phyloP scores from a whole-genome alignment of 73 alveolate species.

The Durusdinium trenchii region DNA sequence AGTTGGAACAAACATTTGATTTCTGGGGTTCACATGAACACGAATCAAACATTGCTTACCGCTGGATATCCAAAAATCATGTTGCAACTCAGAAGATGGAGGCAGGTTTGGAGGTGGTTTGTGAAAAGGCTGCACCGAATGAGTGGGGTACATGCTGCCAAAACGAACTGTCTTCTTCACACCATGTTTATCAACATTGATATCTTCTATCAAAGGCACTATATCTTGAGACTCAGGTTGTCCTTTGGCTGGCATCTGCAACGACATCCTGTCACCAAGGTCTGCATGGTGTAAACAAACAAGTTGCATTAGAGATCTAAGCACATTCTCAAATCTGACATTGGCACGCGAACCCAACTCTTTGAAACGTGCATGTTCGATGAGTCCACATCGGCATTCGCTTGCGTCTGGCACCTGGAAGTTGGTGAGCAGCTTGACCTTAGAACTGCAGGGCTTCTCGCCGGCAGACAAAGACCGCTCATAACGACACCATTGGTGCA shows the following conservation, averaged over 20 bases:
- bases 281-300: neutral
- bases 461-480: neutral
- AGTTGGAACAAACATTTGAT: neutral
- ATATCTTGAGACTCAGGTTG: slow-evolving; percentile 33
- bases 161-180: neutral
- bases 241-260: neutral
- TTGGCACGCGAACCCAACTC: neutral
- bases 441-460: neutral
- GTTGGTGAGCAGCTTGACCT: neutral
- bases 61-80: neutral
- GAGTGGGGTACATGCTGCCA: neutral
- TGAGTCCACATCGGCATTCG: neutral
- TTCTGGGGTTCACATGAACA: neutral
- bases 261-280: neutral
- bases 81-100: neutral
- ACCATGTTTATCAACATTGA: too few relatives aligned
- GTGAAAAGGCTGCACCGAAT: neutral
- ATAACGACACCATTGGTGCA: neutral
- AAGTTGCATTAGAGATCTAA: neutral
- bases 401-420: neutral
- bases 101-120: neutral
- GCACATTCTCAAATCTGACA: neutral
- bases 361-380: neutral
- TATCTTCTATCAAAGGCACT: neutral
- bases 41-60: neutral